Percentiles rank a stretch among this genome's conserved stretches.
These are phyloP conservation scores for Taiwanofungus camphoratus DNA, from an alignment of 1,284 basidiomycete species.

Conservation along the genomic window DNA sequence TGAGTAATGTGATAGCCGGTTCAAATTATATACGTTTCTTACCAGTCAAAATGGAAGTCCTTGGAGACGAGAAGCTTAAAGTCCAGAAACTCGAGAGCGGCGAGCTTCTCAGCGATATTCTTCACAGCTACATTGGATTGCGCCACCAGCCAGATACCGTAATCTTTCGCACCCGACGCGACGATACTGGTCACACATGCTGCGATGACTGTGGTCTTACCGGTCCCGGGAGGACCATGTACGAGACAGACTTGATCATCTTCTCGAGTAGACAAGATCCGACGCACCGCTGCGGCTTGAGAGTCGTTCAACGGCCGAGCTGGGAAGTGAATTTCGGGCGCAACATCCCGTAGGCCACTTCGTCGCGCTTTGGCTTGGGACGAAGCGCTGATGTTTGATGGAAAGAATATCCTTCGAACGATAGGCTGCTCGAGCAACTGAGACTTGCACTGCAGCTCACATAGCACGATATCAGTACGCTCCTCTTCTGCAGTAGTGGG, in stretches of 20 bases:
- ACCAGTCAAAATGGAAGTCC: conserved; percentile 61
- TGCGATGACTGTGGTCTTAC: conserved; percentile 34
- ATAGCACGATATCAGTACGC: conserved; percentile 9
- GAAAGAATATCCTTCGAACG: conserved; percentile 8
- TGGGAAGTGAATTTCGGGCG: conserved; percentile 1
- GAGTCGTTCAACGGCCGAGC: conserved; percentile 15
- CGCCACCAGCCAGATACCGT: conserved; percentile 28
- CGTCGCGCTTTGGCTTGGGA: not conserved
- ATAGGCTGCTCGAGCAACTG: conserved; percentile 8
- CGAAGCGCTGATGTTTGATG: not conserved
- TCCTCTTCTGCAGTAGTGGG: conserved; percentile 15
- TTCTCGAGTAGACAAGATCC: conserved; percentile 7
- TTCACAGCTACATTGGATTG: conserved; percentile 42
- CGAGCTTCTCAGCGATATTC: conserved; percentile 46
- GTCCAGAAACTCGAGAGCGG: conserved; percentile 26
- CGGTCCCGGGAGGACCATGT: conserved; percentile 23
- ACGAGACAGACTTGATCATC: conserved; percentile 10
- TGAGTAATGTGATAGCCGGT: too few relatives aligned
- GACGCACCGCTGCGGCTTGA: conserved; percentile 14
- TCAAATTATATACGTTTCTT: too few relatives aligned
- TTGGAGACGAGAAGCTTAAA: conserved; percentile 41
- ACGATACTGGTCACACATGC: conserved; percentile 18
- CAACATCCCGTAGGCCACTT: not conserved
- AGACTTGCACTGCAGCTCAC: conserved; percentile 4
- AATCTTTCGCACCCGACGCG: conserved; percentile 1